Evolutionary conservation across 768 basidiomycete species (phyloP).

Genomic region (Pisolithus marmoratus): DNA sequence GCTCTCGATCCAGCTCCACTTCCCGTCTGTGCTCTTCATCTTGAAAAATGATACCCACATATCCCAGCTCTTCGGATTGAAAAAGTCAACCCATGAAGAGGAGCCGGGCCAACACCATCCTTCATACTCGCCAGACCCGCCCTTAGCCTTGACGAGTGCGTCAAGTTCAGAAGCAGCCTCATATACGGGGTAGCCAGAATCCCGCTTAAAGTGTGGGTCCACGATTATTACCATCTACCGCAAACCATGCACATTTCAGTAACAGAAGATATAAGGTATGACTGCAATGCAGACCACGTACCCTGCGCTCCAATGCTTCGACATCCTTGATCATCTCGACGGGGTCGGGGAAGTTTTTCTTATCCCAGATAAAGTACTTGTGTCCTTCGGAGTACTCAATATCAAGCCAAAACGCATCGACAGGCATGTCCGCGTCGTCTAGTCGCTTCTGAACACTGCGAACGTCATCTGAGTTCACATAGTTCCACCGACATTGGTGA

Average conservation of each 20-base stretch:
- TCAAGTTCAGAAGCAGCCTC: slow-evolving; percentile 76
- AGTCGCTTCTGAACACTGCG: slow-evolving; percentile 80
- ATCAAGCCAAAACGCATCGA: slow-evolving; percentile 96
- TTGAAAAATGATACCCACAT: slow-evolving; percentile 91
- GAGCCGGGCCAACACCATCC: slow-evolving; percentile 99
- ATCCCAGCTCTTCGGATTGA: slow-evolving; percentile 83
- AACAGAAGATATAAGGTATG: too few relatives aligned
- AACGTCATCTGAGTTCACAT: slow-evolving; percentile 85
- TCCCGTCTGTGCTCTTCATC: slow-evolving; percentile 41
- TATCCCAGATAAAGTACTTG: slow-evolving; percentile 97
- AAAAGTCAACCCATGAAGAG: slow-evolving; percentile 96
- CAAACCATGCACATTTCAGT: background rate
- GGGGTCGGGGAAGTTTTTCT: slow-evolving; percentile 89
- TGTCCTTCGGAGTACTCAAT: slow-evolving; percentile 94
- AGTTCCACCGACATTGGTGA: slow-evolving; percentile 99
- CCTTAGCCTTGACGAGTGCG: slow-evolving; percentile 75
- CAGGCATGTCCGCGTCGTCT: slow-evolving; percentile 91
- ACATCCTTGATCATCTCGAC: slow-evolving; percentile 91
- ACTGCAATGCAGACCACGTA: slow-evolving; percentile 21
- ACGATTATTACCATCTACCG: slow-evolving; percentile 93
- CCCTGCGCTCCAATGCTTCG: slow-evolving; percentile 80
- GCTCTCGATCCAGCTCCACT: slow-evolving; percentile 77
- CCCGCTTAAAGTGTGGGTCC: slow-evolving; percentile 93
- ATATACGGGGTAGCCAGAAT: slow-evolving; percentile 74
- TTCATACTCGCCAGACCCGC: slow-evolving; percentile 82